These are phyloP conservation scores for Fonsecaea nubica DNA, from an alignment of 2,329 filamentous ascomycete genomes.

Conservation along the genomic window DNA sequence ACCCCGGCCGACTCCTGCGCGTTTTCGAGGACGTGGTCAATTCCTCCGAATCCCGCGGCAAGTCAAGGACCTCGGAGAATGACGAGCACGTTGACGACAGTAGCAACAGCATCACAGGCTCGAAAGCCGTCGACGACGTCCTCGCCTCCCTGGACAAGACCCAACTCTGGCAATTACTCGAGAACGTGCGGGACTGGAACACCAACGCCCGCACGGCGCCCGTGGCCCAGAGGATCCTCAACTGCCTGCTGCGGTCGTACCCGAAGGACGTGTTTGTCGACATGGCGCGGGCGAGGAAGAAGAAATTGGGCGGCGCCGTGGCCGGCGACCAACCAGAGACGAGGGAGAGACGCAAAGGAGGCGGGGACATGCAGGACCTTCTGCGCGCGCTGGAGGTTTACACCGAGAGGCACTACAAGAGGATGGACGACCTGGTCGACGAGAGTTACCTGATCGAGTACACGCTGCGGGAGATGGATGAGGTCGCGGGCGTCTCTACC, in stretches of 20 bases:
- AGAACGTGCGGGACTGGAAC: constrained; percentile 93
- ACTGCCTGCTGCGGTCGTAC: constrained; percentile 79
- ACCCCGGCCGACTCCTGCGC: constrained; percentile 82
- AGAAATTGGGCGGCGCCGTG: neutral
- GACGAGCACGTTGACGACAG: constrained; percentile 44
- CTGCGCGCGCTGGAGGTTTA: constrained; percentile 87
- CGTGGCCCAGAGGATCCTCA: constrained; percentile 84
- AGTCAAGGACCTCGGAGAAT: constrained; percentile 43
- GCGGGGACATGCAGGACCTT: constrained; percentile 73
- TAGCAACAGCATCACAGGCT: constrained; percentile 52
- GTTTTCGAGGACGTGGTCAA: constrained; percentile 80
- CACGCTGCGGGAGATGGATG: constrained; percentile 91
- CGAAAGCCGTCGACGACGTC: constrained; percentile 76
- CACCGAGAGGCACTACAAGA: constrained; percentile 89
- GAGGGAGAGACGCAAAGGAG: neutral
- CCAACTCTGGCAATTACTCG: constrained; percentile 81
- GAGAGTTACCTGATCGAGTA: constrained; percentile 95
- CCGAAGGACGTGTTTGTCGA: constrained; percentile 77
- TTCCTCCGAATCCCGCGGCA: neutral
- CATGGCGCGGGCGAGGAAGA: constrained; percentile 57
- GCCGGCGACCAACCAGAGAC: neutral
- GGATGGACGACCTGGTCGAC: constrained; percentile 87
- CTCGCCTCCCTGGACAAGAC: constrained; percentile 79
- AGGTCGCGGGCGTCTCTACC: constrained; percentile 55
- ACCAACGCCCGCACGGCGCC: constrained; percentile 87